Evolutionary conservation across 2,329 filamentous ascomycete genomes (phyloP).

Genomic region (Colletotrichum sp.): DNA sequence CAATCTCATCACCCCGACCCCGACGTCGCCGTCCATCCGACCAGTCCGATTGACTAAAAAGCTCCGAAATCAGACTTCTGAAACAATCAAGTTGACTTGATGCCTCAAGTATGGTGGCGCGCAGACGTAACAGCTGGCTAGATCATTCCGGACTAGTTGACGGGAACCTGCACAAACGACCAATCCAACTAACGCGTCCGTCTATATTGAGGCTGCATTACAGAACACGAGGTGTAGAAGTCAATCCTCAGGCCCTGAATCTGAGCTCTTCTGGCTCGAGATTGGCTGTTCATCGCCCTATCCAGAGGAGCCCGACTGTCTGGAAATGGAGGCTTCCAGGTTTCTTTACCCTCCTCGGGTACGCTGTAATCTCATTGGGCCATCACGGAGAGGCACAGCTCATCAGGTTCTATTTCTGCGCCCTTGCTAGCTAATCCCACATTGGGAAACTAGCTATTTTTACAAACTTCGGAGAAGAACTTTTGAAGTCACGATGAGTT

Average conservation of each 20-base stretch:
- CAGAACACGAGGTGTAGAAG: slow-evolving; percentile 29
- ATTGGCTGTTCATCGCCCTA: not conserved
- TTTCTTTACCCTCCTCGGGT: slow-evolving; percentile 13
- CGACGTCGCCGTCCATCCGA: not conserved
- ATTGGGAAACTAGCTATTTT: not conserved
- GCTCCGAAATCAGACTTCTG: slow-evolving; percentile 27
- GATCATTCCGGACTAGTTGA: slow-evolving; percentile 33
- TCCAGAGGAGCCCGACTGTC: not conserved
- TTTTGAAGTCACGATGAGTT: not conserved
- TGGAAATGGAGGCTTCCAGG: not conserved
- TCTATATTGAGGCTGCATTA: slow-evolving; percentile 34
- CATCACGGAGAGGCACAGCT: slow-evolving; percentile 4
- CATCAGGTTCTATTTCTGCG: slow-evolving; percentile 10
- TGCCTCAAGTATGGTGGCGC: slow-evolving; percentile 9
- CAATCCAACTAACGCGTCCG: slow-evolving; percentile 21
- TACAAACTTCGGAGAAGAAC: not conserved
- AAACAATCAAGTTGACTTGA: slow-evolving; percentile 27
- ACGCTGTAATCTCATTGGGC: slow-evolving; percentile 12
- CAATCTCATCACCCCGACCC: not conserved
- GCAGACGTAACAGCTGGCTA: slow-evolving; percentile 8
- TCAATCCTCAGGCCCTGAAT: not conserved
- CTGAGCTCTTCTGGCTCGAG: not conserved
- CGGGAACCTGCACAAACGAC: slow-evolving; percentile 46
- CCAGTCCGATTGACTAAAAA: slow-evolving; percentile 2
- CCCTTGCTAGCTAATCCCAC: not conserved